phyloP scores from a whole-genome alignment of 441 rosid species.

The Breynia disticha region DNA sequence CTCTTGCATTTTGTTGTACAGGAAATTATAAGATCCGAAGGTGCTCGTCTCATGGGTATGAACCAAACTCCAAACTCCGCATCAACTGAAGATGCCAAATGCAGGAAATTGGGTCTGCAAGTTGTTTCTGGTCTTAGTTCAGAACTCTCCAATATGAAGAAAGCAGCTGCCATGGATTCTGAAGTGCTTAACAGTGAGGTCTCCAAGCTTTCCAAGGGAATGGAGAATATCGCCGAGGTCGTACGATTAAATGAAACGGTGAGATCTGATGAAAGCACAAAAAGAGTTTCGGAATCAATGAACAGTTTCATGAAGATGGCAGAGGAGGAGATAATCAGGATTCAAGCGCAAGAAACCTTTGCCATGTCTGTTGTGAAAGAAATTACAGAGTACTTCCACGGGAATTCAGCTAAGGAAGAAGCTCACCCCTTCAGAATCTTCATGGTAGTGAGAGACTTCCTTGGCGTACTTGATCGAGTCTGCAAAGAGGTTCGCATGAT shows the following conservation, averaged over 20 bases:
- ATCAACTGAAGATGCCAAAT: slow-evolving; percentile 46
- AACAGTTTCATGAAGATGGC: slow-evolving; percentile 51
- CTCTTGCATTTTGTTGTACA: slow-evolving; percentile 69
- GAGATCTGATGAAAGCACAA: slow-evolving; percentile 25
- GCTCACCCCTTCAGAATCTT: slow-evolving; percentile 95
- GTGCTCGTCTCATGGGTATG: slow-evolving; percentile 52
- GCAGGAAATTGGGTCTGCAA: slow-evolving; percentile 76
- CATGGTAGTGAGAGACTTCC: slow-evolving; percentile 90
- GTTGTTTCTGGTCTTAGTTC: slow-evolving; percentile 74
- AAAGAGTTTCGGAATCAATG: slow-evolving; percentile 67
- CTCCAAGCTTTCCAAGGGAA: slow-evolving; percentile 66
- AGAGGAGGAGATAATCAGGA: slow-evolving; percentile 67
- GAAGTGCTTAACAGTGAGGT: slow-evolving; percentile 68
- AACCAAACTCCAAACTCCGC: slow-evolving; percentile 24
- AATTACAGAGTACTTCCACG: slow-evolving; percentile 92
- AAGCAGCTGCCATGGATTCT: slow-evolving; percentile 93
- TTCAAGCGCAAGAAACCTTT: slow-evolving; percentile 82
- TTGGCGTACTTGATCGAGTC: slow-evolving; percentile 67
- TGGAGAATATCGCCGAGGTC: slow-evolving; percentile 48
- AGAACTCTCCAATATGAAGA: slow-evolving; percentile 68
- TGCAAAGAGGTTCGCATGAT: slow-evolving; percentile 82
- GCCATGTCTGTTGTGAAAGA: slow-evolving; percentile 81
- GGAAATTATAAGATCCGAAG: slow-evolving; percentile 79
- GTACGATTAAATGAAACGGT: slow-evolving; percentile 30
- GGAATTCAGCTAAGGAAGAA: slow-evolving; percentile 91